phyloP scores from a whole-genome alignment of 23 red algal species.

The Rhodosorus marinus region DNA sequence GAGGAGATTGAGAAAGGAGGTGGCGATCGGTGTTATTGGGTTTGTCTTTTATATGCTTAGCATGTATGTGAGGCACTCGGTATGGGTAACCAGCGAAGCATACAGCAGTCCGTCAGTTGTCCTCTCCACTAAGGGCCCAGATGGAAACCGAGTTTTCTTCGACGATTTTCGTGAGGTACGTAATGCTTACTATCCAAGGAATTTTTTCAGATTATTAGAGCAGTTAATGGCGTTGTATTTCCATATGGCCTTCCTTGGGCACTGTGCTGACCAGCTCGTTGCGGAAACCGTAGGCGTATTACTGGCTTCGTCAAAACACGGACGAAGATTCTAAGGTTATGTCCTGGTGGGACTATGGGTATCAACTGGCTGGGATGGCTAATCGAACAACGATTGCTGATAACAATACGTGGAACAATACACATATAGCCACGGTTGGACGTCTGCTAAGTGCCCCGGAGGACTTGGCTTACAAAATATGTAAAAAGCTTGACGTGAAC shows the following conservation, averaged over 20 bases:
- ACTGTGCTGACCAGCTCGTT: too few species aligned
- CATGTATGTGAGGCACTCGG: not conserved
- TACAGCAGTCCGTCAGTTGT: not conserved
- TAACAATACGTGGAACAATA: conserved; percentile 99
- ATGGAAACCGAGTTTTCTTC: conserved; percentile 79
- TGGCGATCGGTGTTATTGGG: not conserved
- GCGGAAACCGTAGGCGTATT: conserved; percentile 91
- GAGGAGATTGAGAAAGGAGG: too few species aligned
- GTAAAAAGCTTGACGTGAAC: conserved; percentile 80
- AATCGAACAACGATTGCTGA: conserved; percentile 93
- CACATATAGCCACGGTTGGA: conserved; percentile 98
- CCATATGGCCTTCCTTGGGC: too few species aligned
- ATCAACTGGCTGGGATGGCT: conserved; percentile 93
- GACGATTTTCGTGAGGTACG: conserved; percentile 94
- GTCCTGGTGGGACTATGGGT: conserved; percentile 99
- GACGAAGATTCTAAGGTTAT: conserved; percentile 63
- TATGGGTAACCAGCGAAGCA: not conserved
- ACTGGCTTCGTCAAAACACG: conserved; percentile 95
- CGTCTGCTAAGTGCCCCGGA: conserved; percentile 72
- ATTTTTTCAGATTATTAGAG: too few species aligned
- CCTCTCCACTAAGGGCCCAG: not conserved
- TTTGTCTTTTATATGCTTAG: not conserved
- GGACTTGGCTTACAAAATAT: conserved; percentile 63
- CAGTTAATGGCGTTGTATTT: too few species aligned
- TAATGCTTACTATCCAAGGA: too few species aligned